Percentiles rank a stretch among this genome's conserved stretches.
phyloP scores from a whole-genome alignment of 192 early-diverging fungal genomes.

The Entomortierella beljakovae region DNA sequence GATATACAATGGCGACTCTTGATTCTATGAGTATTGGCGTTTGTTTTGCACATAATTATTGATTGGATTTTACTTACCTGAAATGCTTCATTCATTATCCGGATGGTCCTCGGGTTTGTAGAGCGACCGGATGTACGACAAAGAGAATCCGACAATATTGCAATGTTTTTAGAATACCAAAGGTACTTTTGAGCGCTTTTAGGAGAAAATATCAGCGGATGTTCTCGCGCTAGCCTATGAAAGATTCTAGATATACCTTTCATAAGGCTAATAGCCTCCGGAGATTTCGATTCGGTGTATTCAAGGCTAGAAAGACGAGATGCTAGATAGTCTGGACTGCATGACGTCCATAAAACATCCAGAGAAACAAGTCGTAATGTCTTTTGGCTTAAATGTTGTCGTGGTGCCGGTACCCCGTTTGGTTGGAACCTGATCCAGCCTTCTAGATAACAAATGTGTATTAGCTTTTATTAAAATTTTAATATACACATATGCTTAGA shows the following conservation, averaged over 20 bases:
- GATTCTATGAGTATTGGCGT: neutral
- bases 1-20: too few relatives aligned
- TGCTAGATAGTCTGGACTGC: neutral
- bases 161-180: neutral
- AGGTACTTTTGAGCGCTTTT: neutral
- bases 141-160: neutral
- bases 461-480: neutral
- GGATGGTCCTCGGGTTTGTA: neutral
- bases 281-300: neutral
- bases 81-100: slow-evolving; percentile 8
- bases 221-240: neutral
- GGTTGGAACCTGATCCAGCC: slow-evolving; percentile 2
- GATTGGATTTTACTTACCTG: neutral
- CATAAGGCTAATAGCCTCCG: neutral
- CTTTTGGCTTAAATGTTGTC: neutral
- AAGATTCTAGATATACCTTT: neutral
- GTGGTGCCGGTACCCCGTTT: slow-evolving; percentile 10
- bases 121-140: slow-evolving; percentile 3
- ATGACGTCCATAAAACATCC: slow-evolving; percentile 10
- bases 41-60: neutral
- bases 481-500: neutral
- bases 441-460: neutral
- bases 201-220: slow-evolving; percentile 19
- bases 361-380: neutral
- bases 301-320: neutral